Percentiles rank a stretch among this genome's conserved stretches.
Evolutionary conservation across 2,329 filamentous ascomycete species (phyloP).

Genomic region (Pseudogymnoascus sp.): DNA sequence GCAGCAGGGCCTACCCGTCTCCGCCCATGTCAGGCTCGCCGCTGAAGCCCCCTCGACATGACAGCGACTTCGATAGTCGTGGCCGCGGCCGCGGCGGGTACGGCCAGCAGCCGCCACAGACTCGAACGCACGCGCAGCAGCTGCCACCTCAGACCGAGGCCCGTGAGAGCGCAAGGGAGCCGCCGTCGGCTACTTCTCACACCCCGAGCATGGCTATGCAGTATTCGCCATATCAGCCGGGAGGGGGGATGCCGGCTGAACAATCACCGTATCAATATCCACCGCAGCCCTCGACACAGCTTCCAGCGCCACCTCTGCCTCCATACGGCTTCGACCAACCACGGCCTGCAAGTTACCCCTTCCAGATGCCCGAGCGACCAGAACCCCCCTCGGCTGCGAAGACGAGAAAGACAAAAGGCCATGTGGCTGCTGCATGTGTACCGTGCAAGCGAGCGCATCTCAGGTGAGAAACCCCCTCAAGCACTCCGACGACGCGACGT

Average conservation of each 20-base stretch:
- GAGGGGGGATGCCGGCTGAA: not conserved
- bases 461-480: constrained; percentile 34
- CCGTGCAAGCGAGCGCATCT: constrained; percentile 81
- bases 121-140: constrained; percentile 14
- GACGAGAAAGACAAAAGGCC: constrained; percentile 63
- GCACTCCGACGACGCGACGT: not conserved
- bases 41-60: constrained; percentile 49
- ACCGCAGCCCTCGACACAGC: not conserved
- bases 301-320: not conserved
- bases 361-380: not conserved
- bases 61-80: constrained; percentile 48
- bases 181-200: not conserved
- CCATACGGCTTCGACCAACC: not conserved
- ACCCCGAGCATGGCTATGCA: constrained; percentile 9
- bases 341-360: not conserved
- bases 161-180: not conserved
- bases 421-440: constrained; percentile 77
- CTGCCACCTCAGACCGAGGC: constrained; percentile 13
- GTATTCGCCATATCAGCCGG: constrained; percentile 21
- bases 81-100: constrained; percentile 37
- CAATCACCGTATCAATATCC: not conserved
- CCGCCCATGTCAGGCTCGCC: constrained; percentile 68
- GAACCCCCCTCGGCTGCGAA: constrained; percentile 38
- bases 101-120: not conserved
- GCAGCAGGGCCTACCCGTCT: constrained; percentile 57